A percentile compares a stretch with the other conserved stretches of the same genome.
Conservation (phyloP, 768 basidiomycete species). For the Phylloporus sp. region DNA sequence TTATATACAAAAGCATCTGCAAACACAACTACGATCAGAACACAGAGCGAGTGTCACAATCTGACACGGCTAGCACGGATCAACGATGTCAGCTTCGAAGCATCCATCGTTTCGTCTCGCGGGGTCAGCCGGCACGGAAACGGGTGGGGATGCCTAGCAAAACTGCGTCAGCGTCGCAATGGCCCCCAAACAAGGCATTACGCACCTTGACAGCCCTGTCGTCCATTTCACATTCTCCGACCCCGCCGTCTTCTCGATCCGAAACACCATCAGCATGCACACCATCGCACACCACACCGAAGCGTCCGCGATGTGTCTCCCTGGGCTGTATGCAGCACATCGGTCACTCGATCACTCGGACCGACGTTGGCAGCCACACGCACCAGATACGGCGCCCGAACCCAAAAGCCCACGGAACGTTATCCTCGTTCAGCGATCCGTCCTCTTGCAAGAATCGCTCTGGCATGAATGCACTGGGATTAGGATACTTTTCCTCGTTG, state of each 20-base stretch:
- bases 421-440: constrained; percentile 16
- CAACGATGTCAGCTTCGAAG: constrained; percentile 11
- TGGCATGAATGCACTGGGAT: constrained; percentile 33
- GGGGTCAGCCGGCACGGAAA: too few species aligned
- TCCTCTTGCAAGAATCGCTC: constrained; percentile 32
- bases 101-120: constrained; percentile 14
- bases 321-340: constrained; percentile 5
- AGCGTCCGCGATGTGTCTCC: constrained; percentile 20
- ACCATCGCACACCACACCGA: constrained; percentile 22
- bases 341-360: not conserved
- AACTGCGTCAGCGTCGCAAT: not conserved
- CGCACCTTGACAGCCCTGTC: constrained; percentile 12
- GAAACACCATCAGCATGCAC: constrained; percentile 15
- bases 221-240: constrained; percentile 16
- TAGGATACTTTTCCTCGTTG: constrained; percentile 33
- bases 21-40: too few species aligned
- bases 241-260: constrained; percentile 13
- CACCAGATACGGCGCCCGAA: constrained; percentile 23
- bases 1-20: too few species aligned
- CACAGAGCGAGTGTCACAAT: too few species aligned
- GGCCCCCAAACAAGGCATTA: not conserved
- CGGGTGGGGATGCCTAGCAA: constrained; percentile 12
- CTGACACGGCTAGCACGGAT: too few species aligned
- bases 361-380: not conserved
- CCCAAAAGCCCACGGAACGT: constrained; percentile 11